These are phyloP conservation scores for Rhinocladiella similis DNA, from an alignment of 2,329 filamentous ascomycete species.

Conservation along the genomic window DNA sequence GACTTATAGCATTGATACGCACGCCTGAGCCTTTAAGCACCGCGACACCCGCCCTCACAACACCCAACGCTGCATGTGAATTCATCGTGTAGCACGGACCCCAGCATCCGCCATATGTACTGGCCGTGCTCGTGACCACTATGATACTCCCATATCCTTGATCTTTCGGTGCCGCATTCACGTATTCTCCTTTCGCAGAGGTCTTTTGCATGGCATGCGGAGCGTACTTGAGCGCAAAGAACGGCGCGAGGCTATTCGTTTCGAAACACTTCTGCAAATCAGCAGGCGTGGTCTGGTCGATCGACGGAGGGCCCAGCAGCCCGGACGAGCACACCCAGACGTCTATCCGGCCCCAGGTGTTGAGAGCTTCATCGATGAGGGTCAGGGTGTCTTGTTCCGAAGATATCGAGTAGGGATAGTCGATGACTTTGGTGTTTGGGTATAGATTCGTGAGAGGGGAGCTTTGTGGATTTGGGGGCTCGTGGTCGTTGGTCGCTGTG, in stretches of 20 bases:
- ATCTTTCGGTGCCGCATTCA: slow-evolving; percentile 62
- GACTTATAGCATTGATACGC: slow-evolving; percentile 34
- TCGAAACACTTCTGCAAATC: slow-evolving; percentile 61
- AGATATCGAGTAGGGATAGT: slow-evolving; percentile 60
- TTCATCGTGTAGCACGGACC: slow-evolving; percentile 63
- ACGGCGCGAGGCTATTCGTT: slow-evolving; percentile 61
- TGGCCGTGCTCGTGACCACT: slow-evolving; percentile 60
- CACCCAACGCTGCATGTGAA: slow-evolving; percentile 60
- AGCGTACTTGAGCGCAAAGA: slow-evolving; percentile 66
- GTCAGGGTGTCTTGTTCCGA: slow-evolving; percentile 61
- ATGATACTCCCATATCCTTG: slow-evolving; percentile 63
- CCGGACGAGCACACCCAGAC: slow-evolving; percentile 62
- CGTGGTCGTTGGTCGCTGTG: background rate
- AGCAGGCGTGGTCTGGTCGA: slow-evolving; percentile 56
- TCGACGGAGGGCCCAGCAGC: slow-evolving; percentile 58
- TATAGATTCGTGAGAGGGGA: slow-evolving; percentile 40
- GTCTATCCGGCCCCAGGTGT: slow-evolving; percentile 60
- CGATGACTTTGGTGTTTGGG: slow-evolving; percentile 62
- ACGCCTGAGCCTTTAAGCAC: slow-evolving; percentile 32
- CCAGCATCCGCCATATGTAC: slow-evolving; percentile 60
- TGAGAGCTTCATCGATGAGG: slow-evolving; percentile 64
- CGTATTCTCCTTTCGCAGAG: slow-evolving; percentile 54
- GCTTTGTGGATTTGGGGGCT: slow-evolving; percentile 21
- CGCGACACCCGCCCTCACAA: slow-evolving; percentile 46
- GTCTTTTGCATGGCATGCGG: slow-evolving; percentile 64